Conservation (phyloP, 2,329 filamentous ascomycete genomes). For the Stemphylium vesicarium region DNA sequence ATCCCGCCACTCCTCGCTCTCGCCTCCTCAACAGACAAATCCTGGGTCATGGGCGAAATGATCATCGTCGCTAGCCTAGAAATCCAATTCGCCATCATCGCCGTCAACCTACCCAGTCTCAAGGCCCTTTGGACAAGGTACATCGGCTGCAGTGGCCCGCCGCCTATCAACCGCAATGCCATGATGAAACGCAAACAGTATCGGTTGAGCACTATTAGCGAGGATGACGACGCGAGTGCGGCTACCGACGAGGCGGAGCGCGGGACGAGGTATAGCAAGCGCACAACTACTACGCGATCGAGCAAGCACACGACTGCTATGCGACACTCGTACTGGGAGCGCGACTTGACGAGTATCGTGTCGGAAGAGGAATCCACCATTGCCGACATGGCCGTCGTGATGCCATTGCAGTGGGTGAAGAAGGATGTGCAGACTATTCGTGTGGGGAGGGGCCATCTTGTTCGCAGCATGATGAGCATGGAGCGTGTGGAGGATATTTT, state of each 20-base stretch:
- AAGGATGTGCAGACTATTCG: conserved; percentile 5
- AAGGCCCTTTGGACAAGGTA: conserved; percentile 3
- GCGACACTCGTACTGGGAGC: neutral
- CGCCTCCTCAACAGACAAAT: neutral
- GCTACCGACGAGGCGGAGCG: neutral
- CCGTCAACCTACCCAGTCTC: conserved; percentile 4
- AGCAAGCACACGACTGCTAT: neutral
- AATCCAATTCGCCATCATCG: conserved; percentile 8
- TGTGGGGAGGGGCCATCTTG: conserved; percentile 6
- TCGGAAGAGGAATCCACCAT: conserved; percentile 7
- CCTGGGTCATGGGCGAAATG: neutral
- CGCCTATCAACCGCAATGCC: neutral
- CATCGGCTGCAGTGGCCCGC: neutral
- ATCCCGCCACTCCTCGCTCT: neutral
- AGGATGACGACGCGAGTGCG: neutral
- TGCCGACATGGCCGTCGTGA: conserved; percentile 5
- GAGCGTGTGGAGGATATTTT: conserved; percentile 10
- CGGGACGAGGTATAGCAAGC: neutral
- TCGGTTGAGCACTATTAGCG: neutral
- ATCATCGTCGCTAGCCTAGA: conserved; percentile 2
- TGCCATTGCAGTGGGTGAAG: conserved; percentile 8
- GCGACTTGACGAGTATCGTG: conserved; percentile 1
- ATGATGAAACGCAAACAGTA: neutral
- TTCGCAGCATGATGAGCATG: conserved; percentile 8
- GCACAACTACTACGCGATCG: neutral